Evolutionary conservation across 495 filamentous ascomycete genomes (phyloP).

Genomic region (Xylaria telfairii): DNA sequence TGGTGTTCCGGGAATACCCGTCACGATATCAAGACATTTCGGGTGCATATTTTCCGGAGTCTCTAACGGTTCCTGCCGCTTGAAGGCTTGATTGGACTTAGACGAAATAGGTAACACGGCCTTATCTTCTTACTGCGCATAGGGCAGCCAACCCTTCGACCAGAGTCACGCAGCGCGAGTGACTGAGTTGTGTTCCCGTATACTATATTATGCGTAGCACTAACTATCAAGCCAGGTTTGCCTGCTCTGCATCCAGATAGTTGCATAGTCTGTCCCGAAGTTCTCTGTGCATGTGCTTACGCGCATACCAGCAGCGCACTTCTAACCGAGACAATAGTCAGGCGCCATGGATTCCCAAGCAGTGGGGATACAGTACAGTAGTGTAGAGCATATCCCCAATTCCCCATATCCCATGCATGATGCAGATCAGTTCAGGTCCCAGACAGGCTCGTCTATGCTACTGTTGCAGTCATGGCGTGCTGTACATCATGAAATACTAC

Average conservation of each 20-base stretch:
- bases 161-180: not conserved
- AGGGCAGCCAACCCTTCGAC: not conserved
- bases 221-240: no score
- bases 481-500: not conserved
- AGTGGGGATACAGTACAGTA: no score
- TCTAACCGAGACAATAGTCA: not conserved
- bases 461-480: constrained; percentile 2
- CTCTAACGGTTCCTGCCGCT: constrained; percentile 5
- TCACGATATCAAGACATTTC: not conserved
- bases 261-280: not conserved
- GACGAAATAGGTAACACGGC: not conserved
- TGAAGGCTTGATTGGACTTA: not conserved
- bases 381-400: no score
- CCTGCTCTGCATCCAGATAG: not conserved
- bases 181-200: not conserved
- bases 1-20: constrained; percentile 6
- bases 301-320: not conserved
- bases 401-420: not conserved
- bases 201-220: not conserved
- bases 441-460: not conserved
- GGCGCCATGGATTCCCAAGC: not conserved
- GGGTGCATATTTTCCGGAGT: not conserved
- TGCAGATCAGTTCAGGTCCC: not conserved
- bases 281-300: not conserved
- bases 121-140: not conserved